These are phyloP conservation scores for Liriodendron chinense DNA, from an alignment of 164 flowering plant genomes.

Conservation along the genomic window DNA sequence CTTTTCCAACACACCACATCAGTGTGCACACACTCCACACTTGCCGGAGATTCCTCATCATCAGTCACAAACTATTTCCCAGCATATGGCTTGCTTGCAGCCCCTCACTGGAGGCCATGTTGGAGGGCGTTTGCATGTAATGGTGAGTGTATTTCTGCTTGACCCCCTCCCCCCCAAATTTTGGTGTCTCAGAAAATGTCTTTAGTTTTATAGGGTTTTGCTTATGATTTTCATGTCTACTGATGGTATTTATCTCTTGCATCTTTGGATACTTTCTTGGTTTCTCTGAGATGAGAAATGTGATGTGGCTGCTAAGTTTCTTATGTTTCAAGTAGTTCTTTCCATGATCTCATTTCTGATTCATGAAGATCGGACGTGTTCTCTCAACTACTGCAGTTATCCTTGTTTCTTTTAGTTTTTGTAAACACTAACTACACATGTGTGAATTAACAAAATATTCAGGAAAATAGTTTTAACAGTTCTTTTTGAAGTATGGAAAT, in stretches of 20 bases:
- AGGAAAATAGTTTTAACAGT: no score
- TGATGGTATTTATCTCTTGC: neutral
- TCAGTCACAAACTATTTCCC: slow-evolving; percentile 56
- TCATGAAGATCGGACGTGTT: neutral
- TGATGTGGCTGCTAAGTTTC: neutral
- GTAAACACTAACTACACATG: neutral
- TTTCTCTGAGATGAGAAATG: neutral
- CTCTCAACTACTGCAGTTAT: neutral
- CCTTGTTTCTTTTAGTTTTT: no score
- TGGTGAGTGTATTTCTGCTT: slow-evolving; percentile 44
- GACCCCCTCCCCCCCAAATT: neutral
- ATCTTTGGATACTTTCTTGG: neutral
- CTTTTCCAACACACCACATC: slow-evolving; percentile 51
- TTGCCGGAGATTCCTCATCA: slow-evolving; percentile 66
- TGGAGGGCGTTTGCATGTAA: slow-evolving; percentile 68
- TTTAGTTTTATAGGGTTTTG: neutral
- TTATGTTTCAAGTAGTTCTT: neutral
- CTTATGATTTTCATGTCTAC: neutral
- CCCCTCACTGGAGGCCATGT: slow-evolving; percentile 65
- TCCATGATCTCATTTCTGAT: neutral
- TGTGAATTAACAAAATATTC: no score
- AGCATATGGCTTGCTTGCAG: slow-evolving; percentile 72
- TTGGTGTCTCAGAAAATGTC: neutral
- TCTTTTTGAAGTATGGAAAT: no score
- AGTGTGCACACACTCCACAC: slow-evolving; percentile 55